Conservation (phyloP, 805 yeast genomes). For the Peterozyma toletana region DNA sequence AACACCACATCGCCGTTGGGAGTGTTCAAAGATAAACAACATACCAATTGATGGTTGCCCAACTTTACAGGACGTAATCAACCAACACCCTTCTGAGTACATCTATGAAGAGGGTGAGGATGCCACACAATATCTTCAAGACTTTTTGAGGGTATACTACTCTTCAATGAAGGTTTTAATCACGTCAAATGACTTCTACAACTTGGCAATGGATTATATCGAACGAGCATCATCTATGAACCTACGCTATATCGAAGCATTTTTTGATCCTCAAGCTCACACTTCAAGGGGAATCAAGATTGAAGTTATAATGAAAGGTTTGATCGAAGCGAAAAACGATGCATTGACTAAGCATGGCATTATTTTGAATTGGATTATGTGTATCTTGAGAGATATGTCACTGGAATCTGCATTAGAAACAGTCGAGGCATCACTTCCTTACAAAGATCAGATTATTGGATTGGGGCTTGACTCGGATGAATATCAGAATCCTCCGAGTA, state of each 20-base stretch:
- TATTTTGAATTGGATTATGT: slow-evolving; percentile 34
- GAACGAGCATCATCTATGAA: slow-evolving; percentile 30
- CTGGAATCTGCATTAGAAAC: too few species aligned
- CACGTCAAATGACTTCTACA: slow-evolving; percentile 33
- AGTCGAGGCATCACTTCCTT: too few species aligned
- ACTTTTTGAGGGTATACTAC: slow-evolving; percentile 36
- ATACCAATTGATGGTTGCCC: too few species aligned
- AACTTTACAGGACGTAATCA: too few species aligned
- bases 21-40: too few species aligned
- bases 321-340: slow-evolving; percentile 31
- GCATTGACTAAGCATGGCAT: slow-evolving; percentile 28
- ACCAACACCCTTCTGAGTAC: too few species aligned
- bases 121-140: too few species aligned
- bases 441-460: too few species aligned
- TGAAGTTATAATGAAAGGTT: slow-evolving; percentile 30
- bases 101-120: too few species aligned
- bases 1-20: too few species aligned
- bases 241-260: slow-evolving; percentile 36
- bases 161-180: slow-evolving; percentile 38
- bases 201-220: slow-evolving; percentile 37
- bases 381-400: slow-evolving; percentile 33
- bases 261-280: slow-evolving; percentile 43
- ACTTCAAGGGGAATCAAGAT: slow-evolving; percentile 32
- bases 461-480: too few species aligned
- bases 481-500: too few species aligned